These are phyloP conservation scores for Xylariaceae sp. DNA, from an alignment of 2,329 filamentous ascomycete genomes.

Conservation along the genomic window DNA sequence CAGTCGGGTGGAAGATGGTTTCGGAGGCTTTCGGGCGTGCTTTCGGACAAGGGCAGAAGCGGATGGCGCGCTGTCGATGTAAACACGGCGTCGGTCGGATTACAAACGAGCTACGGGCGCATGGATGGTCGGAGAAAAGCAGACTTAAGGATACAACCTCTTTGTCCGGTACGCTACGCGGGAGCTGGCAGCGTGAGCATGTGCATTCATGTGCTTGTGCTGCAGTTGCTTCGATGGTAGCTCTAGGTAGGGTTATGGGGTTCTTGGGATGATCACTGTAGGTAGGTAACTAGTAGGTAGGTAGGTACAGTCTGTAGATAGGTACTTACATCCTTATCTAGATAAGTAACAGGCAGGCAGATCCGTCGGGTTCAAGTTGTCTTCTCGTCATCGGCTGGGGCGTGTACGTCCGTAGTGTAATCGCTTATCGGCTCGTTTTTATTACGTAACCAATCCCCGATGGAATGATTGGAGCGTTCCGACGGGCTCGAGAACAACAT, in stretches of 20 bases:
- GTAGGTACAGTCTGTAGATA: too few relatives aligned
- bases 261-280: background rate
- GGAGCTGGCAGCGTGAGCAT: background rate
- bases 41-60: background rate
- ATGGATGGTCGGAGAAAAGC: background rate
- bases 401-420: background rate
- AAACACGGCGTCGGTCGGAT: background rate
- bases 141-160: background rate
- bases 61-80: background rate
- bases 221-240: background rate
- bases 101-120: slow-evolving; percentile 2
- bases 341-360: background rate
- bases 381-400: slow-evolving; percentile 15
- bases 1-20: background rate
- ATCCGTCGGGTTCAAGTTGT: background rate
- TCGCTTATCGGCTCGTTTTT: too few relatives aligned
- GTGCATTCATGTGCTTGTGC: background rate
- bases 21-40: background rate
- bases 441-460: too few relatives aligned
- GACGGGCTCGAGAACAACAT: too few relatives aligned
- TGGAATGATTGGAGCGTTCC: too few relatives aligned
- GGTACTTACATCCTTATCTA: too few relatives aligned
- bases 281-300: background rate
- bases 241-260: background rate
- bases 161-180: background rate